These are phyloP conservation scores for Cladosporium sp. DNA, from an alignment of 2,329 filamentous ascomycete species.

Conservation along the genomic window DNA sequence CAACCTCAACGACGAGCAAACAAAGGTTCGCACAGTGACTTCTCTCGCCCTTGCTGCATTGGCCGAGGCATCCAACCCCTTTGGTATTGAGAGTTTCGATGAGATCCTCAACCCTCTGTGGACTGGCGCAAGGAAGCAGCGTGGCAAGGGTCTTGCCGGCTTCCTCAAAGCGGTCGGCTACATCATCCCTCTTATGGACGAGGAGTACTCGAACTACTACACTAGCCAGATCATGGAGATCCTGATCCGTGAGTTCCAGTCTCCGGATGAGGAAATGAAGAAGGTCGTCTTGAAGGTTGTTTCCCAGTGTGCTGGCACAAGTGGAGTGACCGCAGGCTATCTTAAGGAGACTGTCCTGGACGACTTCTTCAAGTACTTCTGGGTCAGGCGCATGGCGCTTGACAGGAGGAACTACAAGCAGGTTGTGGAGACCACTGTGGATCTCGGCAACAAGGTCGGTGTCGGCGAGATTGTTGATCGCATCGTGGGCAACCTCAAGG, in stretches of 20 bases:
- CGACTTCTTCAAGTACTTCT: slow-evolving; percentile 98
- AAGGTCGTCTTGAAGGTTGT: slow-evolving; percentile 98
- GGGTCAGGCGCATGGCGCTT: slow-evolving; percentile 93
- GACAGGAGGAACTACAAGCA: slow-evolving; percentile 98
- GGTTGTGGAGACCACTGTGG: slow-evolving; percentile 96
- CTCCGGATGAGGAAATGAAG: slow-evolving; percentile 99
- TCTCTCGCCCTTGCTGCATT: slow-evolving; percentile 90
- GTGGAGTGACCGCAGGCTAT: slow-evolving; percentile 91
- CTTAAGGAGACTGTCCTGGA: slow-evolving; percentile 91
- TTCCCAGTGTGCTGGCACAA: slow-evolving; percentile 88
- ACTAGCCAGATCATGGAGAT: slow-evolving; percentile 99
- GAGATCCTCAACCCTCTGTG: slow-evolving; percentile 95
- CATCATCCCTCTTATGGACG: slow-evolving; percentile 98
- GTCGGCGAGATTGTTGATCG: slow-evolving; percentile 91
- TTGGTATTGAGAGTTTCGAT: slow-evolving; percentile 98
- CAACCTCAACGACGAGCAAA: slow-evolving; percentile 95
- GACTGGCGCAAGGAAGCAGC: slow-evolving; percentile 93
- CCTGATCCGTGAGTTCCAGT: slow-evolving; percentile 88
- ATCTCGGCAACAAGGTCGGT: slow-evolving; percentile 96
- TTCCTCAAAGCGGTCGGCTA: slow-evolving; percentile 97
- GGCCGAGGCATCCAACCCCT: slow-evolving; percentile 93
- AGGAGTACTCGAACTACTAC: slow-evolving; percentile 99
- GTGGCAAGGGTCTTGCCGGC: slow-evolving; percentile 90
- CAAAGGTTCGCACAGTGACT: slow-evolving; percentile 94
- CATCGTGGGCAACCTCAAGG: slow-evolving; percentile 92